Evolutionary conservation across 345 rosid genomes (phyloP).

Genomic region (Durio zibethinus): DNA sequence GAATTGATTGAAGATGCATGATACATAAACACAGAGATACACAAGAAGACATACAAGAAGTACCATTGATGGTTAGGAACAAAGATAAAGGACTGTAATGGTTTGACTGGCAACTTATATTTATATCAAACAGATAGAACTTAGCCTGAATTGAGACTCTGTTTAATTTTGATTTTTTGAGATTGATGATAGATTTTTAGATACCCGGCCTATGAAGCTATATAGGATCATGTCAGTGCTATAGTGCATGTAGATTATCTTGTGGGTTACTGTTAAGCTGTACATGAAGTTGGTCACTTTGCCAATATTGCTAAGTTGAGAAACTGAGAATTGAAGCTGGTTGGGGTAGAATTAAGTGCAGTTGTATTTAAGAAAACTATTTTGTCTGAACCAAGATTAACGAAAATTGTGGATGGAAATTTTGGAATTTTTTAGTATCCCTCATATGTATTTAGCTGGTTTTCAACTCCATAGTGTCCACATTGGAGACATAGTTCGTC

Average conservation of each 20-base stretch:
- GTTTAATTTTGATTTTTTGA: background rate
- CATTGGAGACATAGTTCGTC: background rate
- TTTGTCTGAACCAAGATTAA: background rate
- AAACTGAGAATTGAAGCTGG: background rate
- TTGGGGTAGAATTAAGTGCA: background rate
- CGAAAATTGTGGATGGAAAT: background rate
- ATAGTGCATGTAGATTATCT: background rate
- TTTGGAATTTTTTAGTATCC: background rate
- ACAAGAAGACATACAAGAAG: background rate
- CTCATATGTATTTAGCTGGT: background rate
- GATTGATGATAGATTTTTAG: background rate
- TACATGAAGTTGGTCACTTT: background rate
- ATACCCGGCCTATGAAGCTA: background rate
- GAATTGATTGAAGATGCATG: background rate
- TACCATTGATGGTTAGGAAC: background rate
- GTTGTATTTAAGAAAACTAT: background rate
- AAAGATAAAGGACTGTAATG: background rate
- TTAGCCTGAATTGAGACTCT: background rate
- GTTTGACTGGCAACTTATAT: background rate
- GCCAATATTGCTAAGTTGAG: background rate
- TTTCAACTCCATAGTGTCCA: background rate
- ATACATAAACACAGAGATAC: background rate
- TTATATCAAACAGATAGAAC: background rate
- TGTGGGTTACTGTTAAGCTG: background rate
- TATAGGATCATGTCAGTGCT: constrained; percentile 1